Base-by-base conservation (phyloP, 371 early-diverging fungal species). In the Rhizomucor pusillus region DNA sequence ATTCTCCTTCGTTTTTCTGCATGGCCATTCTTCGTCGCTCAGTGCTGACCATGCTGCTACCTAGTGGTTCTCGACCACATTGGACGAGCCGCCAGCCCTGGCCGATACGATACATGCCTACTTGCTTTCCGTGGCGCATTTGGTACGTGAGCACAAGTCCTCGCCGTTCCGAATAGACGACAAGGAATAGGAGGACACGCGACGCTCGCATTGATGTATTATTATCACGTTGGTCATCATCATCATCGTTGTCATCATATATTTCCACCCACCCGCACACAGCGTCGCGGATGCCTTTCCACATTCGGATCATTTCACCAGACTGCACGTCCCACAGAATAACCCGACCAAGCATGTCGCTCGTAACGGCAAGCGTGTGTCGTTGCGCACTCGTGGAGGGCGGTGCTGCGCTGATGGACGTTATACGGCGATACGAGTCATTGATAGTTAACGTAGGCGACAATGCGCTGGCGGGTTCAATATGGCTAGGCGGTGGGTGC, bases 281-380 rank as follows among this genome's bases (percentile, higher is more conserved):
- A 1, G 85, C 84, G 11, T 81, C 87, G 12, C 87, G 75, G 6
- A 84, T 66, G 6, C 87, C 87, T 57, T 87, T 87, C 83, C 82
- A 85, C 77, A 87, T 80, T 5, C 87, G 75, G 13, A 84, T 67
- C 60, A 85, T 79, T 43, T 82, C 79, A 0, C 81, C 80, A 34
- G 75, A 70, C 14, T 67, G 64, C 11, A 84, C 45, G 57, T 85
- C 85, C 60, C 84, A 75, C 33, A 87, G 47, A 10, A 81, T 78
- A 1, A 87, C 85, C n/a, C 87, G 77, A 1, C 87, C 87, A 2
- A 84, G 56, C 1, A 69, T 71, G 57, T 87, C 87, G 1, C 80
- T 77, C 34, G 84, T 79, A 1, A 77, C 87, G 0, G 84, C 87
- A 12, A 87, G 50, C 29, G 75, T 57, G 37, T 77, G 72, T 6